These are phyloP conservation scores for Corynascus novoguineensis DNA, from an alignment of 495 filamentous ascomycete genomes.

Conservation along the genomic window DNA sequence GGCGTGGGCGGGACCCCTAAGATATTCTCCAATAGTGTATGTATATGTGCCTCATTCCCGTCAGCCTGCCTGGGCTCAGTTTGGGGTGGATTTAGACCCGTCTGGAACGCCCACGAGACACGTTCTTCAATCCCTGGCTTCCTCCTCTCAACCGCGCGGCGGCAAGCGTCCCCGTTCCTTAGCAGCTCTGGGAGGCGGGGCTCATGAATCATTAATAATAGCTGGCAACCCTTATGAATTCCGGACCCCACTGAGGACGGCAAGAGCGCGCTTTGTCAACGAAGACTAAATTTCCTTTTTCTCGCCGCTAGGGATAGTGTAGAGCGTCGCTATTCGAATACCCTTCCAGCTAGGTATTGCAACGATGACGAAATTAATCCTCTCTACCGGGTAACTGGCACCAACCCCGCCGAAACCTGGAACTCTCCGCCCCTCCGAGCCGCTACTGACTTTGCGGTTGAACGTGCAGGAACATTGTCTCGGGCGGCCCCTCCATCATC, in stretches of 20 bases:
- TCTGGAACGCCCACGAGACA: constrained; percentile 2
- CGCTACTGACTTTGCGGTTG: constrained; percentile 23
- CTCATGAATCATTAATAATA: constrained; percentile 33
- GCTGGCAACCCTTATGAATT: constrained; percentile 10
- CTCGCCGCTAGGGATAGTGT: too few species aligned
- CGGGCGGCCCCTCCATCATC: constrained; percentile 70
- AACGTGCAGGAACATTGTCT: constrained; percentile 71
- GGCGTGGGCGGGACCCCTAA: not conserved
- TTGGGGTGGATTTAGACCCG: not conserved
- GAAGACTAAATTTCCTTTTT: not conserved
- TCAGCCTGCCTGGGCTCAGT: not conserved
- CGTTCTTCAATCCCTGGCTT: constrained; percentile 1
- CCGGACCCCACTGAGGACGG: constrained; percentile 20
- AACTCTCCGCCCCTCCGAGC: constrained; percentile 3
- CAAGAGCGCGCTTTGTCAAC: not conserved
- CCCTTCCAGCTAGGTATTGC: not conserved
- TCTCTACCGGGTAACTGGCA: constrained; percentile 72
- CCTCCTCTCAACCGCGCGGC: not conserved
- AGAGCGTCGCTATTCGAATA: not conserved
- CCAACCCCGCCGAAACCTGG: not conserved
- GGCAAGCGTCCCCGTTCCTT: not conserved
- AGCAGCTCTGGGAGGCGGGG: constrained; percentile 16
- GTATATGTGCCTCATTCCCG: not conserved
- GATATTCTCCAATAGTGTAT: not conserved
- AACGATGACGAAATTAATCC: constrained; percentile 69